Conservation (phyloP, 345 rosid genomes). For the Lenwebbia sp. region DNA sequence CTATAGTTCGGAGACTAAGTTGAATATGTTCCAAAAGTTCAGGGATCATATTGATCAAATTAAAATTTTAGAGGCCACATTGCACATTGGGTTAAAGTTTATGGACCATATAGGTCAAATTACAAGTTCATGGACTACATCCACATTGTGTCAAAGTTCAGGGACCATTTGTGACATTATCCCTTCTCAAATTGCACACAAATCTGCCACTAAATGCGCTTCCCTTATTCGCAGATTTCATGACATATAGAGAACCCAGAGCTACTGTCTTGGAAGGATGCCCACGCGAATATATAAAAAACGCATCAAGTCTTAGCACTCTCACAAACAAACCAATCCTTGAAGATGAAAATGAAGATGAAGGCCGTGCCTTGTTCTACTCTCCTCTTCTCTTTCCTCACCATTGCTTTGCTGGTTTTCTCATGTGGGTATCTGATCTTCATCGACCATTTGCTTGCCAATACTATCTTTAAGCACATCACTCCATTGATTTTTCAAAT, state of each 20-base stretch:
- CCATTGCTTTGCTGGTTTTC: background rate
- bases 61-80: too few relatives aligned
- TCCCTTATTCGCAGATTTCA: background rate
- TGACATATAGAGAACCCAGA: background rate
- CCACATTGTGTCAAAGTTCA: too few relatives aligned
- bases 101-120: too few relatives aligned
- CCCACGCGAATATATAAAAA: background rate
- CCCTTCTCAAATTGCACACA: background rate
- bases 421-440: background rate
- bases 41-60: too few relatives aligned
- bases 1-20: too few relatives aligned
- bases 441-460: background rate
- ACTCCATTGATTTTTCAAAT: background rate
- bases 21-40: too few relatives aligned
- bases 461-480: background rate
- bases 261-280: background rate
- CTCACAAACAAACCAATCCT: background rate
- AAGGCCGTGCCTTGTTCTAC: background rate
- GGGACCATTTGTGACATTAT: too few relatives aligned
- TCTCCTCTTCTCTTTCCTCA: background rate
- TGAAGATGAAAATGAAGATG: background rate
- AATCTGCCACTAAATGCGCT: background rate
- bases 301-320: background rate
- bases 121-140: too few relatives aligned
- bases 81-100: too few relatives aligned